Conservation (phyloP, 2,329 filamentous ascomycete genomes). For the Nothopassalora personata region DNA sequence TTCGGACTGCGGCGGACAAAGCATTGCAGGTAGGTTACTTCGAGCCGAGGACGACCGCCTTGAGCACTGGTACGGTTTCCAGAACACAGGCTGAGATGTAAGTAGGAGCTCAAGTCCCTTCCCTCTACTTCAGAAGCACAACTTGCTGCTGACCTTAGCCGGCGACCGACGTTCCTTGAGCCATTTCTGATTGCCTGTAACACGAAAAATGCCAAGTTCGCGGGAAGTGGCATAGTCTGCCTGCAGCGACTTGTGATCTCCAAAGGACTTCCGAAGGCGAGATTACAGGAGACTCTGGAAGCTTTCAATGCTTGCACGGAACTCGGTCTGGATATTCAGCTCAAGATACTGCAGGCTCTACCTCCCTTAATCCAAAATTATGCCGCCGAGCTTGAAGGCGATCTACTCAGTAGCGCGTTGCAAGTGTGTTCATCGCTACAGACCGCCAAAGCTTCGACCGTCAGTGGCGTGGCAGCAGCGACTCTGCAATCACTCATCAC, state of each 20-base stretch:
- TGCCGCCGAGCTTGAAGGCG: constrained; percentile 70
- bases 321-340: constrained; percentile 75
- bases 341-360: constrained; percentile 90
- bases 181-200: constrained; percentile 91
- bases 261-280: constrained; percentile 69
- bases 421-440: constrained; percentile 91
- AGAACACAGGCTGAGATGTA: not conserved
- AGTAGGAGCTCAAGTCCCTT: constrained; percentile 67
- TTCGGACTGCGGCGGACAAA: constrained; percentile 87
- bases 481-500: constrained; percentile 91
- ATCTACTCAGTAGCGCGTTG: constrained; percentile 72
- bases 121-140: constrained; percentile 70
- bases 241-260: constrained; percentile 82
- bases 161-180: constrained; percentile 77
- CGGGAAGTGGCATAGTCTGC: constrained; percentile 65
- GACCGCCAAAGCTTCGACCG: constrained; percentile 83
- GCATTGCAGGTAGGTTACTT: constrained; percentile 58
- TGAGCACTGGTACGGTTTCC: too few species aligned
- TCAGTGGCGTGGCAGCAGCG: constrained; percentile 94
- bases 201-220: constrained; percentile 86
- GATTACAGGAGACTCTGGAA: constrained; percentile 80
- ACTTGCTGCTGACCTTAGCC: constrained; percentile 69
- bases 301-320: constrained; percentile 76
- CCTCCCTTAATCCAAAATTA: constrained; percentile 90
- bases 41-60: not conserved